A percentile compares a stretch with the other conserved stretches of the same genome.
These are phyloP conservation scores for Daldinia childiae DNA, from an alignment of 495 filamentous ascomycete species.

Conservation along the genomic window DNA sequence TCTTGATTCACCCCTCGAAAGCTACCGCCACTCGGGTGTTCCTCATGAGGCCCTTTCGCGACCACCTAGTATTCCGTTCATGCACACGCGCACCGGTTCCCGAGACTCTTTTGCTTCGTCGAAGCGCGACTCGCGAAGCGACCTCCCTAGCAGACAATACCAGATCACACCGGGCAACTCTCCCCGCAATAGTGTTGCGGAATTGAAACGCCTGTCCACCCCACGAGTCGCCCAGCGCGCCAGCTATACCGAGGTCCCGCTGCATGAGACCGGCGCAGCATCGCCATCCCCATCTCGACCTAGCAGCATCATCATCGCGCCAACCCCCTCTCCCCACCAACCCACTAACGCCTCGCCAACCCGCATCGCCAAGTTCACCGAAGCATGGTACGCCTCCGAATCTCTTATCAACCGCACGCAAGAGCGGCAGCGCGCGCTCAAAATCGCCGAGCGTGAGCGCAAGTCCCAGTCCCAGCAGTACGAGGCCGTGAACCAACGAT, in stretches of 20 bases:
- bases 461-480: slow-evolving; percentile 52
- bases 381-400: slow-evolving; percentile 66
- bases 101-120: slow-evolving; percentile 58
- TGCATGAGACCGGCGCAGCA: slow-evolving; percentile 48
- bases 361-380: slow-evolving; percentile 69
- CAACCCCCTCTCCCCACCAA: slow-evolving; percentile 39
- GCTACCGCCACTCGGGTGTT: slow-evolving; percentile 59
- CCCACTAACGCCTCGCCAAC: slow-evolving; percentile 54
- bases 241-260: slow-evolving; percentile 53
- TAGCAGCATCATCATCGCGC: slow-evolving; percentile 43
- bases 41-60: slow-evolving; percentile 64
- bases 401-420: slow-evolving; percentile 62
- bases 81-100: slow-evolving; percentile 73
- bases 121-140: slow-evolving; percentile 58
- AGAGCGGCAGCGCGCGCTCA: slow-evolving; percentile 50
- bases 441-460: slow-evolving; percentile 54
- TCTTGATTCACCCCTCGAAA: slow-evolving; percentile 57
- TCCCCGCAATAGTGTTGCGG: slow-evolving; percentile 54
- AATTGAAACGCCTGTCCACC: slow-evolving; percentile 55
- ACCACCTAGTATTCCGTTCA: slow-evolving; percentile 74
- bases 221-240: slow-evolving; percentile 45
- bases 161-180: slow-evolving; percentile 55
- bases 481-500: slow-evolving; percentile 55
- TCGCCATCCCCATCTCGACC: slow-evolving; percentile 46
- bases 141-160: slow-evolving; percentile 63